Evolutionary conservation across 352 stramenopile species (phyloP).

Genomic region (Phytophthora capsici): DNA sequence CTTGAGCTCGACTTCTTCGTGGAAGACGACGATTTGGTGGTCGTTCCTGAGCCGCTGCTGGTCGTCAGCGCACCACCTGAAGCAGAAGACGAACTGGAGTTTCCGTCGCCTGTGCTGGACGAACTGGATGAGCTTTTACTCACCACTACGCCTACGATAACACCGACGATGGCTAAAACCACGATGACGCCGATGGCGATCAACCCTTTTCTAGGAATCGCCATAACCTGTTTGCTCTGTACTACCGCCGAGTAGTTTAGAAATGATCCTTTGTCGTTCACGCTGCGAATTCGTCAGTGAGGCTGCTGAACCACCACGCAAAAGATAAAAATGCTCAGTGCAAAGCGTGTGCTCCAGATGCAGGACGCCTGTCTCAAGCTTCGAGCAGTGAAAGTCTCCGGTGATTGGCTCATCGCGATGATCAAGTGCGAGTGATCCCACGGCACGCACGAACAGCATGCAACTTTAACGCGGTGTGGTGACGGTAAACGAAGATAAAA

Average conservation of each 20-base stretch:
- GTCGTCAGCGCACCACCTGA: slow-evolving; percentile 8
- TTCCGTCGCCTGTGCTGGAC: slow-evolving; percentile 30
- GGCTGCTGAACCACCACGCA: slow-evolving; percentile 1
- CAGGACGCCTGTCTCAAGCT: slow-evolving; percentile 20
- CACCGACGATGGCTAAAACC: slow-evolving; percentile 49
- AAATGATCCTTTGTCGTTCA: background rate
- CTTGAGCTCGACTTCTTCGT: slow-evolving; percentile 25
- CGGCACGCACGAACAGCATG: slow-evolving; percentile 16
- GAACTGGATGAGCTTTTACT: slow-evolving; percentile 26
- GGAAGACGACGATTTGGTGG: slow-evolving; percentile 25
- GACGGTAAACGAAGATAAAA: background rate
- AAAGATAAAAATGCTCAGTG: no score
- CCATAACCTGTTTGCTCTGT: slow-evolving; percentile 18
- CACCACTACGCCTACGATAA: slow-evolving; percentile 48
- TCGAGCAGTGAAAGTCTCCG: slow-evolving; percentile 1
- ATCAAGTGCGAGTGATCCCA: slow-evolving; percentile 3
- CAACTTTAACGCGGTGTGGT: background rate
- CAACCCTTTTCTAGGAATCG: slow-evolving; percentile 34
- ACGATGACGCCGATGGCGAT: slow-evolving; percentile 49
- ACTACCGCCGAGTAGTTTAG: background rate
- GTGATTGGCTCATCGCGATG: slow-evolving; percentile 10
- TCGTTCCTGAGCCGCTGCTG: slow-evolving; percentile 9
- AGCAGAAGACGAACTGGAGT: slow-evolving; percentile 16
- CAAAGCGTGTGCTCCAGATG: background rate
- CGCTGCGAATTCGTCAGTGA: slow-evolving; percentile 31